Conservation (phyloP, 108 stramenopile genomes). For the Cyclotella sp. region DNA sequence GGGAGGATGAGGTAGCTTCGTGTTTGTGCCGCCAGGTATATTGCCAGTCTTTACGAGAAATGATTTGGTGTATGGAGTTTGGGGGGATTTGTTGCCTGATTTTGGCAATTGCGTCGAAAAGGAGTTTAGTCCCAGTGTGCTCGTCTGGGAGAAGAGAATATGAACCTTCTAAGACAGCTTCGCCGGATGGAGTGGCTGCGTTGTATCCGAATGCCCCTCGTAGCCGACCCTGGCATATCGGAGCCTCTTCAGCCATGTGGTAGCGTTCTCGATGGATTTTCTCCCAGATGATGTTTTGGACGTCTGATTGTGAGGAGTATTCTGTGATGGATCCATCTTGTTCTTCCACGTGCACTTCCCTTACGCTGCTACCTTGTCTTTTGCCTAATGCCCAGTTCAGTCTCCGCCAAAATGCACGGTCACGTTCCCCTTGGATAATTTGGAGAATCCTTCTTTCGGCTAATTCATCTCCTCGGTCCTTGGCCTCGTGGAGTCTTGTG, state of each 20-base stretch:
- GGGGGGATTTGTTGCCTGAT: neutral
- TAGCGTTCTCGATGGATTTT: no score
- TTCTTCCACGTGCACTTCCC: slow-evolving; percentile 4
- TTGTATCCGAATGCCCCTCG: no score
- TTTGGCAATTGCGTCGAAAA: neutral
- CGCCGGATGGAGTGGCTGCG: no score
- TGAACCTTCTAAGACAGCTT: slow-evolving; percentile 1
- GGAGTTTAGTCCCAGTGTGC: neutral
- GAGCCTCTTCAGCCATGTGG: no score
- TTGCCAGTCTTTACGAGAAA: neutral
- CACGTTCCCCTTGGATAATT: slow-evolving; percentile 31
- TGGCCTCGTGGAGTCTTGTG: slow-evolving; percentile 1
- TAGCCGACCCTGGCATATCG: no score
- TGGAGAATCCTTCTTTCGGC: no score
- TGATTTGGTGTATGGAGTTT: neutral
- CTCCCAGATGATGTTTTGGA: neutral
- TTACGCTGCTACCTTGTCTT: neutral
- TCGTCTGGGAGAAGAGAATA: neutral
- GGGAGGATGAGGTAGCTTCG: slow-evolving; percentile 15
- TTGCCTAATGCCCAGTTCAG: slow-evolving; percentile 16
- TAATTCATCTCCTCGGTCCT: neutral
- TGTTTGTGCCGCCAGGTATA: neutral
- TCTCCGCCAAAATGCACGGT: slow-evolving; percentile 20
- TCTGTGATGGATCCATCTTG: neutral
- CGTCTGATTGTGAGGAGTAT: neutral